Evolutionary conservation across 805 yeast genomes (phyloP).

Genomic region (Sugiyamaella chiloensis): DNA sequence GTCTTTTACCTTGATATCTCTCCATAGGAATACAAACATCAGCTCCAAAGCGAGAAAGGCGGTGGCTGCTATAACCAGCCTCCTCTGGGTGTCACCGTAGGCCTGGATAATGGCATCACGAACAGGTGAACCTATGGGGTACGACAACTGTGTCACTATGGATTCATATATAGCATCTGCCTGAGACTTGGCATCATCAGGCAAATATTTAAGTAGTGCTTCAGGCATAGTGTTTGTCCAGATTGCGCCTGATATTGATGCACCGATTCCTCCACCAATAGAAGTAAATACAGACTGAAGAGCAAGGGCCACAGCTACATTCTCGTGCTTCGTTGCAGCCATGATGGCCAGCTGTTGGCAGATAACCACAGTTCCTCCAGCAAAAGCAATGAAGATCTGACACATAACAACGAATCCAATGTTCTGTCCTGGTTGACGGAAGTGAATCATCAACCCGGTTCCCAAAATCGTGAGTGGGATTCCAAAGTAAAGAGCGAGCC

Average conservation of each 20-base stretch:
- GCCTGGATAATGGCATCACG: constrained; percentile 20
- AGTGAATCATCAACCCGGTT: constrained; percentile 52
- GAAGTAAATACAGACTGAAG: constrained; percentile 48
- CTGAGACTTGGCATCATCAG: constrained; percentile 23
- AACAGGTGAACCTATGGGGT: constrained; percentile 14
- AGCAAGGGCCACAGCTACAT: constrained; percentile 54
- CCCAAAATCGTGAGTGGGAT: constrained; percentile 51
- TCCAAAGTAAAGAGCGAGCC: constrained; percentile 45
- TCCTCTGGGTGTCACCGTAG: constrained; percentile 21
- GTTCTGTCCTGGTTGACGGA: constrained; percentile 46
- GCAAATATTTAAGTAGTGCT: constrained; percentile 28
- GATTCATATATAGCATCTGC: constrained; percentile 18
- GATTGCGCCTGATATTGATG: constrained; percentile 57
- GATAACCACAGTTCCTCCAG: constrained; percentile 61
- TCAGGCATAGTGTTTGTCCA: constrained; percentile 45
- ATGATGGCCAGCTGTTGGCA: constrained; percentile 52
- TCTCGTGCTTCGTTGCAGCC: constrained; percentile 52
- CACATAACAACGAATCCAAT: constrained; percentile 56
- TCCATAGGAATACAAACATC: constrained; percentile 10
- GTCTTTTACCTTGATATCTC: constrained; percentile 38
- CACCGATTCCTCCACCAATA: constrained; percentile 58
- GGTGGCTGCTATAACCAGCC: constrained; percentile 18
- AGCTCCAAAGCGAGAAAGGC: constrained; percentile 8
- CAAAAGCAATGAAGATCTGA: constrained; percentile 58
- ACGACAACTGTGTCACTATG: constrained; percentile 13